A percentile compares a stretch with the other conserved stretches of the same genome.
These are phyloP conservation scores for Raddia guianensis DNA, from an alignment of 176 grass and related monocot genomes.

Conservation along the genomic window DNA sequence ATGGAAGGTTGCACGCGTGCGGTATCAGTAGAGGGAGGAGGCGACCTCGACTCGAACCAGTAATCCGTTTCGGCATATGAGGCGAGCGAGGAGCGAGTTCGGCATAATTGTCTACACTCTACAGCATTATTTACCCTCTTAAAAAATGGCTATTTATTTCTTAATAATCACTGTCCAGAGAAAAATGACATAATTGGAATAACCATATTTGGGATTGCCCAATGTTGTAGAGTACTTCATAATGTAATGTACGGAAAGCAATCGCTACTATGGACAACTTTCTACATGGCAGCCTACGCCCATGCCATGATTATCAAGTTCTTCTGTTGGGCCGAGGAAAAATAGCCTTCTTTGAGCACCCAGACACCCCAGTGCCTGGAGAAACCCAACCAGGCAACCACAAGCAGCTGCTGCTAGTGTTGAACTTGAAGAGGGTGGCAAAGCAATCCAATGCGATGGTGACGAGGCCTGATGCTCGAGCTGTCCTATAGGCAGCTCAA, in stretches of 20 bases:
- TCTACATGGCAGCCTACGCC: not conserved
- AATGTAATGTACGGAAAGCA: not conserved
- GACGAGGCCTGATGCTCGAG: not conserved
- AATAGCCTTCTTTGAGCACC: not conserved
- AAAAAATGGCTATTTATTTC: not conserved
- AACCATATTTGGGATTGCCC: not conserved
- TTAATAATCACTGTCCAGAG: not conserved
- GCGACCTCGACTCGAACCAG: not conserved
- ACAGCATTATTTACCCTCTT: not conserved
- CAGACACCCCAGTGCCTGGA: not conserved
- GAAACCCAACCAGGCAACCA: not conserved
- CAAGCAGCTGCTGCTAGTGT: not conserved
- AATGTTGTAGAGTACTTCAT: not conserved
- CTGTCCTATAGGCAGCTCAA: not conserved
- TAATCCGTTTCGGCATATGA: not conserved
- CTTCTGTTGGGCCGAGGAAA: not conserved
- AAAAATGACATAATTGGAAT: not conserved
- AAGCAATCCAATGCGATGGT: not conserved
- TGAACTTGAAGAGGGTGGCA: not conserved
- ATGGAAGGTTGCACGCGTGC: too few relatives aligned
- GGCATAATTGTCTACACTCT: too few relatives aligned
- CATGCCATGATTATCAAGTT: not conserved
- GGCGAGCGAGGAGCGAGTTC: too few relatives aligned
- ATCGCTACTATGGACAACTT: not conserved
- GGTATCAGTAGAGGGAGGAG: not conserved